These are phyloP conservation scores for Phlebopus sp. DNA, from an alignment of 1,284 basidiomycete genomes.

Conservation along the genomic window DNA sequence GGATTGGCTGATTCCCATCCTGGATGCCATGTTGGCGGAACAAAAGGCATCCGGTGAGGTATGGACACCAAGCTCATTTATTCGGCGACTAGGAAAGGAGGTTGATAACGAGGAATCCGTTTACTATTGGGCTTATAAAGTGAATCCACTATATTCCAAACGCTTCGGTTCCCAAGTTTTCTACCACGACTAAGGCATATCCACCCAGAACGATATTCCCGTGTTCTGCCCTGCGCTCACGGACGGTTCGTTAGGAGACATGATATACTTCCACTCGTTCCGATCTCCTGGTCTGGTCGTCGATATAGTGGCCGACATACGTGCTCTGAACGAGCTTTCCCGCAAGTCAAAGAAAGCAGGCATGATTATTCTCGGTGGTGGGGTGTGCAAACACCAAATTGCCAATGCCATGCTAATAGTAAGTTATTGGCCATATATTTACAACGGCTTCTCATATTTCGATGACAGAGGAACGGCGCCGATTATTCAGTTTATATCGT, in stretches of 20 bases:
- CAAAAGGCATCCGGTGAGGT: conserved; percentile 71
- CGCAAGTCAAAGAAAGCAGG: conserved; percentile 91
- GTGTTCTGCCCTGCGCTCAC: conserved; percentile 99
- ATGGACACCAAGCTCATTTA: conserved; percentile 96
- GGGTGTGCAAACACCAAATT: conserved; percentile 99
- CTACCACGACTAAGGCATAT: conserved; percentile 27
- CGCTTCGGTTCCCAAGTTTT: conserved; percentile 11
- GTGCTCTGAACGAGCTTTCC: conserved; percentile 87
- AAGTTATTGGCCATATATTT: conserved; percentile 26
- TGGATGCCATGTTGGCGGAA: conserved; percentile 89
- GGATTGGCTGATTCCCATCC: conserved; percentile 96
- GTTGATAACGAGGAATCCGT: conserved; percentile 97
- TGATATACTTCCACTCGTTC: conserved; percentile 99
- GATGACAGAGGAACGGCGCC: conserved; percentile 86
- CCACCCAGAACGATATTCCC: conserved; percentile 87
- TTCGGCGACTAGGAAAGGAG: conserved; percentile 89
- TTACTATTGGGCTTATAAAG: conserved; percentile 99
- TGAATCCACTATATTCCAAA: conserved; percentile 42
- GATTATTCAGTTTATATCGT: conserved; percentile 97
- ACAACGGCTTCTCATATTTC: conserved; percentile 2
- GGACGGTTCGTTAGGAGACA: conserved; percentile 97
- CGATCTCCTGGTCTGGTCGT: conserved; percentile 84
- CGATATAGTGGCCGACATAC: conserved; percentile 95
- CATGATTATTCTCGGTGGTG: conserved; percentile 97
- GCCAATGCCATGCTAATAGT: conserved; percentile 99